Evolutionary conservation across 345 rosid genomes (phyloP).

Genomic region (Euphorbia pulcherrima): DNA sequence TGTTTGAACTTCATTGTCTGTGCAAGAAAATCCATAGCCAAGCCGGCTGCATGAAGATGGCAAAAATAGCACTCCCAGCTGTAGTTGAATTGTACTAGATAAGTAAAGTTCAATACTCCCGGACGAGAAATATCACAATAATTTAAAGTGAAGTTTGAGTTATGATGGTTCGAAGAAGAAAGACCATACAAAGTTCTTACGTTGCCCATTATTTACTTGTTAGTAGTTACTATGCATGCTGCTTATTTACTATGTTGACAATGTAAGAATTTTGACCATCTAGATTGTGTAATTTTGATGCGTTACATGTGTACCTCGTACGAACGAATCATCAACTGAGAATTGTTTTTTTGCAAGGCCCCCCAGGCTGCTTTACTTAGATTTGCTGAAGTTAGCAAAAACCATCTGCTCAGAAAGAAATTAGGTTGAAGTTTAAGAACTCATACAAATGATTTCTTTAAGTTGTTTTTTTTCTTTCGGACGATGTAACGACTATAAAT

Average conservation of each 20-base stretch:
- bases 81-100: conserved; percentile 1
- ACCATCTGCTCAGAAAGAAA: conserved; percentile 52
- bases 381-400: conserved; percentile 81
- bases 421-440: neutral
- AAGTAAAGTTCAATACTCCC: conserved; percentile 5
- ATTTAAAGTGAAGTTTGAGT: neutral
- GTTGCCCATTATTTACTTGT: neutral
- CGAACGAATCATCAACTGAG: conserved; percentile 94
- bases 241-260: neutral
- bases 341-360: conserved; percentile 82
- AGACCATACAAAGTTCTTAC: neutral
- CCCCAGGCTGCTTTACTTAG: conserved; percentile 99
- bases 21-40: conserved; percentile 57
- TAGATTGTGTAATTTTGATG: neutral
- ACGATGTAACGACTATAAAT: neutral
- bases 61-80: conserved; percentile 86
- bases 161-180: neutral
- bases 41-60: conserved; percentile 35
- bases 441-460: neutral
- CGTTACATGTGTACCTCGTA: conserved; percentile 56
- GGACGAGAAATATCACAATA: neutral
- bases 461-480: neutral
- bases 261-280: neutral
- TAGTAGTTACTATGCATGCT: neutral
- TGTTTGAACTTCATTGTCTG: conserved; percentile 23